Evolutionary conservation across 805 yeast species (phyloP), one percentile per base, ranked within the genome.

Genomic region (Saccharomycopsis sp.): DNA sequence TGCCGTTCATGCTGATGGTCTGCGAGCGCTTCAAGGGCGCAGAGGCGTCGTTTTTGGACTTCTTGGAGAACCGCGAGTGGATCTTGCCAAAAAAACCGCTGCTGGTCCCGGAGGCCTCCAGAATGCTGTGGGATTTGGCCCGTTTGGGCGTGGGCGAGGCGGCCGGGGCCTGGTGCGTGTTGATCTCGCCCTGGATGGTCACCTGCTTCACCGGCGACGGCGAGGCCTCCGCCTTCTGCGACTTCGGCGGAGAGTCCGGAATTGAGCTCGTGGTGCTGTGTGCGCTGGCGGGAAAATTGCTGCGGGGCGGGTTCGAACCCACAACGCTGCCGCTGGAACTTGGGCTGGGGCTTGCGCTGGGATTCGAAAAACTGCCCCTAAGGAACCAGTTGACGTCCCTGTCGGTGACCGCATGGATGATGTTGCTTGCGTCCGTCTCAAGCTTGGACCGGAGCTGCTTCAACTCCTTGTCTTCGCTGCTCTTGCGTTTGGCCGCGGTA

Each of bases 311-410:
- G 8, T 14, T 5, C 9, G 8, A 9, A 15, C 21, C 15, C 7
- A 20, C 53, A 3, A 44, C 47, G 7, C 34, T 48, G 24, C 16
- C 16, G 15, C 24, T 18, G 12, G 51, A 48, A 15, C 8, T 8
- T n/a, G n/a, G n/a, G 20, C 14, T 8, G 15, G n/a, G 14, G 48
- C 21, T 18, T 7, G 21, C 48, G 16, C 48, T 16, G 16, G 21
- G 48, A 44, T 44, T 4, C 7, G 48, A 4, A 44, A 44, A 44
- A 16, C 58, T 64, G 1, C 70, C 72, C 59, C 82, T 68, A 20
- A 80, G 68, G 57, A 80, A 73, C 84, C 84, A 80, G 63, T 78
- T 80, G 21, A 80, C 75, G 58, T 79, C 82, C 23, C 69, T 68
- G 55, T 71, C 73, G 34, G 71, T 68, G 34, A 77, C 73, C 3